Conservation (phyloP, 768 basidiomycete species). For the Mycena metata region DNA sequence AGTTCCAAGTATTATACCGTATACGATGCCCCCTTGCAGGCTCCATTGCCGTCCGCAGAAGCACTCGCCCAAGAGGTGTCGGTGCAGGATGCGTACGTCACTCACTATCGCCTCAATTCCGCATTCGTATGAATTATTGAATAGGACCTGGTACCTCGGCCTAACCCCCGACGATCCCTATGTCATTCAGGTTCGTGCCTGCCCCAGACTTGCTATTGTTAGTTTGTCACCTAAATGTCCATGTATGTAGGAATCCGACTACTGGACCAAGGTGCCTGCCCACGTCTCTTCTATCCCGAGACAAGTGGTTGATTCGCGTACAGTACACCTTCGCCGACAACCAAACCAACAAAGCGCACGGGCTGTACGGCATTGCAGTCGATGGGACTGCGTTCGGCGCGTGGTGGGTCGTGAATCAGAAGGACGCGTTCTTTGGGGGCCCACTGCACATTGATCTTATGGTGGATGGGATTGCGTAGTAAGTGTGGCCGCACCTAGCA, state of each 20-base stretch:
- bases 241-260: conserved; percentile 42
- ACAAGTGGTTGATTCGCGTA: background rate
- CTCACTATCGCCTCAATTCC: too few species aligned
- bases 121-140: too few species aligned
- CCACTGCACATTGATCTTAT: conserved; percentile 28
- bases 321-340: conserved; percentile 48
- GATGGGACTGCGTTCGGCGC: conserved; percentile 37
- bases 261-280: conserved; percentile 41
- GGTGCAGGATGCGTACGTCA: conserved; percentile 43
- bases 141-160: conserved; percentile 46
- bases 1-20: too few species aligned
- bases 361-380: conserved; percentile 34
- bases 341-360: conserved; percentile 48
- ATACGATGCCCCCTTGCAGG: conserved; percentile 23
- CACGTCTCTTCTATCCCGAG: background rate
- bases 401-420: conserved; percentile 48
- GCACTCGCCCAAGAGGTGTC: conserved; percentile 38
- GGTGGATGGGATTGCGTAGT: conserved; percentile 31
- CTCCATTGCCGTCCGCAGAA: conserved; percentile 38
- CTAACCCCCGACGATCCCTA: conserved; percentile 41
- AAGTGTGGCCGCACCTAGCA: background rate
- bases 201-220: background rate
- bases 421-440: conserved; percentile 43
- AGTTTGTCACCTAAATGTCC: too few species aligned
- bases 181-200: conserved; percentile 35